Evolutionary conservation across 768 basidiomycete genomes (phyloP), one percentile per base, ranked within the genome.

Genomic region (Amanita muscaria): DNA sequence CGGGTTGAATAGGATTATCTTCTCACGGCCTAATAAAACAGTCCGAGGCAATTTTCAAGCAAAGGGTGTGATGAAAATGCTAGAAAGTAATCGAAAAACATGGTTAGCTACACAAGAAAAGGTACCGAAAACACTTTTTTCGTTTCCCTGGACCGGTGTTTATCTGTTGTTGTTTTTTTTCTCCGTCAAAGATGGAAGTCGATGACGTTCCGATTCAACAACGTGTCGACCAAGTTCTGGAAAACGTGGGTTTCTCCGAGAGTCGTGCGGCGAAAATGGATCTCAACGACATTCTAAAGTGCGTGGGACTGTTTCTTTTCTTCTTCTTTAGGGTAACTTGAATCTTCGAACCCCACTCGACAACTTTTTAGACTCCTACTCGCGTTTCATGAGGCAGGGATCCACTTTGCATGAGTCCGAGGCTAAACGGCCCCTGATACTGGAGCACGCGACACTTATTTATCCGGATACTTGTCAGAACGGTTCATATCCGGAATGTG

Each of bases 51-150:
- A 82, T 53, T 97, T 99, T 59, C 77, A 78, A 70, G 92, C 92
- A 14, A 94, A 90, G 59, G 96, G 94, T 4, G 91, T 99, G 24
- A 74, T 87, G 59, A 86, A 91, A 54, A 88, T 98, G 87, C 64
- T 98, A 50, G 92, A 96, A 63, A 78, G 80, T 54, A 98, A 98
- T 60, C 85, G 85, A 71, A 77, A 80, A 63, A 94, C 92, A 22
- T 96, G 89, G 90, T 82, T 87, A 57, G 79, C 91, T 2, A 73
- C 86, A 55, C 80, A 84, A 52, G 70, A 83, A 52, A 74, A 77
- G 74, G 79, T 78, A 32, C 27, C 55, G 35, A 14, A 5, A n/a
- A n/a, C n/a, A n/a, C n/a, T n/a, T n/a, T n/a, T n/a, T n/a, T n/a
- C n/a, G n/a, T n/a, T n/a, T n/a, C n/a, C n/a, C n/a, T n/a, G n/a